Evolutionary conservation across 208 protist species (phyloP).

Genomic region (Leishmania tarentolae): DNA sequence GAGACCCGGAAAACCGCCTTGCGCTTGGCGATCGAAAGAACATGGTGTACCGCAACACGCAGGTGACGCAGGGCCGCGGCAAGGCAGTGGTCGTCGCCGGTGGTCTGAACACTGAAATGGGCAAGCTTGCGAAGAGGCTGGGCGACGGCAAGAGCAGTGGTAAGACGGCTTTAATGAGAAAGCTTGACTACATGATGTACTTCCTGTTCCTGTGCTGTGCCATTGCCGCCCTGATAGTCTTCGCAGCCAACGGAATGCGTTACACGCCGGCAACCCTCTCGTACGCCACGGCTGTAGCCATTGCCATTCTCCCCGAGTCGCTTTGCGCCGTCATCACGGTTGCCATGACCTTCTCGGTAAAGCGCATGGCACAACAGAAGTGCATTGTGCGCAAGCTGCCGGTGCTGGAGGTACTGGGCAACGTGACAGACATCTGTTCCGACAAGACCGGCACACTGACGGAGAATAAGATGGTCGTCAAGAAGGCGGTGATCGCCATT

Average conservation of each 20-base stretch:
- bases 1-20: slow-evolving; percentile 63
- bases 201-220: slow-evolving; percentile 83
- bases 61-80: slow-evolving; percentile 85
- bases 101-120: slow-evolving; percentile 88
- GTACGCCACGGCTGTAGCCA: slow-evolving; percentile 83
- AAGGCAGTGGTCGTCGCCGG: slow-evolving; percentile 76
- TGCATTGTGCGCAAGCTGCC: slow-evolving; percentile 85
- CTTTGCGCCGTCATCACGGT: slow-evolving; percentile 85
- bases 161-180: slow-evolving; percentile 81
- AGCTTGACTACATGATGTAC: slow-evolving; percentile 91
- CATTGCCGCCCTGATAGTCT: slow-evolving; percentile 77
- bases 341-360: slow-evolving; percentile 85
- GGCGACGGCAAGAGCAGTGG: slow-evolving; percentile 35
- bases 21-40: slow-evolving; percentile 91
- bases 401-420: slow-evolving; percentile 89
- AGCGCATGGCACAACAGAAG: slow-evolving; percentile 86
- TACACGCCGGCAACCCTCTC: slow-evolving; percentile 65
- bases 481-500: slow-evolving; percentile 69
- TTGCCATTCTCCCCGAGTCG: slow-evolving; percentile 91
- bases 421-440: slow-evolving; percentile 92
- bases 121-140: slow-evolving; percentile 82
- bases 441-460: slow-evolving; percentile 96
- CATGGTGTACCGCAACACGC: slow-evolving; percentile 89
- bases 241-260: slow-evolving; percentile 77
- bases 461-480: slow-evolving; percentile 94